Evolutionary conservation across 441 rosid genomes (phyloP).

Genomic region (Pelargonium australe): DNA sequence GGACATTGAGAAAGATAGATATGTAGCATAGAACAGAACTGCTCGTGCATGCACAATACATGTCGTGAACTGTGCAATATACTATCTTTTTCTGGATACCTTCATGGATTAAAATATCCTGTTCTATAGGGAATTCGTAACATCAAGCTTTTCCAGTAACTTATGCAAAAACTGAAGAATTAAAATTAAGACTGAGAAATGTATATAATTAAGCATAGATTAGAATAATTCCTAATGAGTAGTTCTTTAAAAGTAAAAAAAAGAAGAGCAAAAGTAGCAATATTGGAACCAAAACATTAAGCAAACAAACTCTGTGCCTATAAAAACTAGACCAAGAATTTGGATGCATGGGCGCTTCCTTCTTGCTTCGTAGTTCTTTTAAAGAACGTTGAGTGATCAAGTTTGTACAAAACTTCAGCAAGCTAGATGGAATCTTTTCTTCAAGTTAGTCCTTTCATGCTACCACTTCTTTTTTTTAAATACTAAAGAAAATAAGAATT

Average conservation of each 20-base stretch:
- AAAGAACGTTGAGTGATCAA: not conserved
- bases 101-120: not conserved
- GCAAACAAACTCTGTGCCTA: not conserved
- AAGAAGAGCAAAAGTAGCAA: too few relatives aligned
- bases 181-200: too few relatives aligned
- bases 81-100: slow-evolving; percentile 1
- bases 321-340: not conserved
- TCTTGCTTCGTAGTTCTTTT: not conserved
- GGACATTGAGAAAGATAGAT: not conserved
- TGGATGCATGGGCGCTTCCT: slow-evolving; percentile 1
- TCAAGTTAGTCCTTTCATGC: not conserved
- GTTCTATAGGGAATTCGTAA: not conserved
- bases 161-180: too few relatives aligned
- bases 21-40: slow-evolving; percentile 1
- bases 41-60: not conserved
- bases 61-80: not conserved
- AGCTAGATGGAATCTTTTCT: slow-evolving; percentile 1
- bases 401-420: not conserved
- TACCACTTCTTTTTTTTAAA: not conserved
- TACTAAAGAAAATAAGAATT: not conserved
- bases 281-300: not conserved
- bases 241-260: too few relatives aligned
- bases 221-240: too few relatives aligned
- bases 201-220: too few relatives aligned
- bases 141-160: too few relatives aligned